Conservation (phyloP, 495 filamentous ascomycete genomes). For the Talaromyces thailandensis region DNA sequence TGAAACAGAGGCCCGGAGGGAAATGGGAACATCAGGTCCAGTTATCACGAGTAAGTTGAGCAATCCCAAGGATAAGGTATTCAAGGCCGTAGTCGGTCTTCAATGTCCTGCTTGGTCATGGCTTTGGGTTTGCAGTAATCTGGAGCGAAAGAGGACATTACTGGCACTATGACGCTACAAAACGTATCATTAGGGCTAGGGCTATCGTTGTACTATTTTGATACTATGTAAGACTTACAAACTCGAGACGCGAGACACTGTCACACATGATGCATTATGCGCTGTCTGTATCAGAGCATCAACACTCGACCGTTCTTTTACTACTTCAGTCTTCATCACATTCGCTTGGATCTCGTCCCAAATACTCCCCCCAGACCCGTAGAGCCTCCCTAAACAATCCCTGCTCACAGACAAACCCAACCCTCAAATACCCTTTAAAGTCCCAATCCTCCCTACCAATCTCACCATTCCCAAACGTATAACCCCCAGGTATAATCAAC, state of each 20-base stretch:
- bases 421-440: neutral
- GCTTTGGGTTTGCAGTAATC: slow-evolving; percentile 41
- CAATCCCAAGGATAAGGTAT: slow-evolving; percentile 55
- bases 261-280: neutral
- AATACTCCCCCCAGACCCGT: neutral
- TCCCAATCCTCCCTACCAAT: neutral
- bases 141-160: slow-evolving; percentile 39
- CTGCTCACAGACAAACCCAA: neutral
- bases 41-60: slow-evolving; percentile 45
- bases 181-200: slow-evolving; percentile 12
- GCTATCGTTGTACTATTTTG: neutral
- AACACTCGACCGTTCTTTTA: no score
- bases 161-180: slow-evolving; percentile 46
- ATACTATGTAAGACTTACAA: neutral
- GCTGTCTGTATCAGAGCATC: no score
- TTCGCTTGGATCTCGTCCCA: neutral
- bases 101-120: slow-evolving; percentile 47
- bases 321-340: no score
- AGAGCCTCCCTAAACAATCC: neutral
- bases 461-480: neutral
- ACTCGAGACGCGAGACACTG: no score
- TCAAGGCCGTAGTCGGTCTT: slow-evolving; percentile 52
- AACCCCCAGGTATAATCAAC: neutral
- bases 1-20: slow-evolving; percentile 50
- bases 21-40: slow-evolving; percentile 55